Evolutionary conservation across 2,329 filamentous ascomycete genomes (phyloP), one percentile per base, ranked within the genome.

Genomic region (Polychaeton citri): DNA sequence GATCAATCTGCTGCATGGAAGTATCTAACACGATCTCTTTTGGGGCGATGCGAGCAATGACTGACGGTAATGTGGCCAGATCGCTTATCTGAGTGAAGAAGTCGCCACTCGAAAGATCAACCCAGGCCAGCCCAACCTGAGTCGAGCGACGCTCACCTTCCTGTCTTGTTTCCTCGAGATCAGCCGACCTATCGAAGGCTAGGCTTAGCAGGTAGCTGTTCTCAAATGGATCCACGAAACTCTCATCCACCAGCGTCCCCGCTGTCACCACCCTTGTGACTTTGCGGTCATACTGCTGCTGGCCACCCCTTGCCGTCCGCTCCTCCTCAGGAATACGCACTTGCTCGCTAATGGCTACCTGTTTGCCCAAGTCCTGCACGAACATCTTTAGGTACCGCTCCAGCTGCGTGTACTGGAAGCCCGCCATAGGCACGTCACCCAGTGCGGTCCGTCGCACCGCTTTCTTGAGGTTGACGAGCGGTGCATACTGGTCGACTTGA

Each of bases 221-320:
- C 50, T 83, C 77, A 54, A 82, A 88, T 1, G 86, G 84, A 54
- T 96, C 84, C 68, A 98, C 86, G 58, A 96, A 98, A 49, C 86
- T 87, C 61, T 98, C 90, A 58, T 98, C 90, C 46, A 98, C 94
- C 36, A 98, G 66, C 2, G 90, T 98, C 15, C 90, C 90, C 1
- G 90, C 86, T 1, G 90, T 96, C 52, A 98, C 76, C 47, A 98
- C 79, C 38, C 90, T 78, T 13, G 83, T 74, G 10, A 98, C 85
- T 47, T 69, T 77, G 18, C 90, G 79, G 54, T 92, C 81, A 56
- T 90, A 92, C 65, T 88, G 68, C 43, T 88, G 63, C 3, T 84
- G 85, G 10, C 83, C 83, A 15, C 76, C 71, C 53, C 79, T 88
- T 3, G 76, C 68, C 4, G 74, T 67, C 43, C 76, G 71, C 50